These are phyloP conservation scores for Wolfiporia cocos DNA, from an alignment of 1,284 basidiomycete genomes.

Conservation along the genomic window DNA sequence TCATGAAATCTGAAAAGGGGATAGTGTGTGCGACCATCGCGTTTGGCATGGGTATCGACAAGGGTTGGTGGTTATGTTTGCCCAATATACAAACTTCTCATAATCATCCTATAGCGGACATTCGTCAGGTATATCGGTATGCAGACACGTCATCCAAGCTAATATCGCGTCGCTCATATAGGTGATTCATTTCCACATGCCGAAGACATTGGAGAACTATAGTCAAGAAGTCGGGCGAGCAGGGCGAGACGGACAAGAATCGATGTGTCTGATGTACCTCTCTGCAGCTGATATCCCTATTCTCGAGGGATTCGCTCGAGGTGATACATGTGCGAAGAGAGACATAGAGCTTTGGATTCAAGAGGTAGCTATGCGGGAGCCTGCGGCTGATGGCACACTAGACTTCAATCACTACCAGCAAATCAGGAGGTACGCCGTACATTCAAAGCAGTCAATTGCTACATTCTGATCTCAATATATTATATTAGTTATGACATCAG, in stretches of 20 bases:
- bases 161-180: conserved; percentile 13
- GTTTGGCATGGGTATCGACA: conserved; percentile 75
- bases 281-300: conserved; percentile 33
- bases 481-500: conserved; percentile 33
- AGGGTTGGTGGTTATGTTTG: conserved; percentile 30
- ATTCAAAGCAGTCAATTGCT: too few species aligned
- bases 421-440: conserved; percentile 26
- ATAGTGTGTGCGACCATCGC: conserved; percentile 68
- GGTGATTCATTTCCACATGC: conserved; percentile 69
- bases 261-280: conserved; percentile 53
- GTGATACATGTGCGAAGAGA: conserved; percentile 37
- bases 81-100: not conserved
- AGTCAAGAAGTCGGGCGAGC: conserved; percentile 77
- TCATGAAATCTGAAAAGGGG: conserved; percentile 57
- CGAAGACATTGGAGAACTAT: conserved; percentile 60
- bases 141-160: too few species aligned
- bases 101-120: conserved; percentile 17
- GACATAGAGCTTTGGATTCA: conserved; percentile 36
- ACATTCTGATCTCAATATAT: not conserved
- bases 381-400: conserved; percentile 31
- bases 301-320: conserved; percentile 40
- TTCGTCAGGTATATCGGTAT: conserved; percentile 25
- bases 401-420: conserved; percentile 41
- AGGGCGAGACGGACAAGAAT: conserved; percentile 62
- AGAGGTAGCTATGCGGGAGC: conserved; percentile 31